Percentiles rank a stretch among this genome's conserved stretches.
Conservation (phyloP, 169 alveolate species). For the Plasmodium chabaudi region DNA sequence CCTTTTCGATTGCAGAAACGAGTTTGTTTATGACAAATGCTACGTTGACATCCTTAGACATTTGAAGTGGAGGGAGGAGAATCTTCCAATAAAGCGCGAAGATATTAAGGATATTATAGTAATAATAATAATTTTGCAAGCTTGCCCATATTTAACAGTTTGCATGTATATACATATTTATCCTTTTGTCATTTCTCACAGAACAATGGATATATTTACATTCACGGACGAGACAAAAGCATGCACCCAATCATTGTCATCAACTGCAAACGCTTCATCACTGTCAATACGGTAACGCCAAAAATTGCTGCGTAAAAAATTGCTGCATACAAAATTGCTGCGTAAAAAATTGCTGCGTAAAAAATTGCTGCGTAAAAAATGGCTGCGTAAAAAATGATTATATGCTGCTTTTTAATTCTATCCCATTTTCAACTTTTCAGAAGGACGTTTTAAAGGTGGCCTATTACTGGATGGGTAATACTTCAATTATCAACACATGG, state of each 20-base stretch:
- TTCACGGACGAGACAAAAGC: constrained; percentile 84
- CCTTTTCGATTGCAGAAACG: constrained; percentile 43
- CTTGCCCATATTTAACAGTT: not conserved
- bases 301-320: not conserved
- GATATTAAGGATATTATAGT: constrained; percentile 67
- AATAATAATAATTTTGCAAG: not conserved
- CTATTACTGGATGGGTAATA: constrained; percentile 65
- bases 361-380: too few relatives aligned
- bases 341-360: too few relatives aligned
- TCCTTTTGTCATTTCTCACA: constrained; percentile 5
- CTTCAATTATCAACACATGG: not conserved
- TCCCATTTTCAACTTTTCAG: not conserved
- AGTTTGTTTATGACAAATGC: constrained; percentile 72
- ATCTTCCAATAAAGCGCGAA: constrained; percentile 78
- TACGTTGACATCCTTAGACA: constrained; percentile 80
- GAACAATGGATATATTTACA: constrained; percentile 81
- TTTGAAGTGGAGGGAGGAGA: constrained; percentile 80
- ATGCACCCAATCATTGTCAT: constrained; percentile 84
- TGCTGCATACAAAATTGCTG: too few relatives aligned
- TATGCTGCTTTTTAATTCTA: too few relatives aligned
- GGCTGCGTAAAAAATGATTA: too few relatives aligned
- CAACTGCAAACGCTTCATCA: constrained; percentile 46
- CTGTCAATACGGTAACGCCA: constrained; percentile 17
- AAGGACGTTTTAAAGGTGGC: constrained; percentile 62
- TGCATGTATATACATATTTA: not conserved